Evolutionary conservation across 352 stramenopile genomes (phyloP).

Genomic region (Stramenopiles sp.): DNA sequence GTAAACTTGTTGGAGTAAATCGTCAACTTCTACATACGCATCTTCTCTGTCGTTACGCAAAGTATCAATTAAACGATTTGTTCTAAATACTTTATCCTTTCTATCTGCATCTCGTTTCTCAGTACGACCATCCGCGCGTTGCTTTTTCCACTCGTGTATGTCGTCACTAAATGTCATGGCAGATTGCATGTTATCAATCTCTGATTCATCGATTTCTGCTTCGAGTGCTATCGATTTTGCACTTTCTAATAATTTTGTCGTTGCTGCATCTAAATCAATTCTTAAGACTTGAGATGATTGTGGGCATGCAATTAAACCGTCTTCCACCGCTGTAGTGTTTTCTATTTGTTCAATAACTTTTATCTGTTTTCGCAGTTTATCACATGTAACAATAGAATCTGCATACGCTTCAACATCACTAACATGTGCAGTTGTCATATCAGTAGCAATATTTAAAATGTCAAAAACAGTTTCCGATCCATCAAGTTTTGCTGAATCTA

Average conservation of each 20-base stretch:
- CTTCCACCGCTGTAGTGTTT: not conserved
- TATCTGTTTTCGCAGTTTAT: not conserved
- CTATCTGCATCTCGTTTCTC: not conserved
- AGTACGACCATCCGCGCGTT: too few species aligned
- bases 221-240: too few species aligned
- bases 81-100: not conserved
- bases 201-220: too few species aligned
- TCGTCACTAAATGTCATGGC: too few species aligned
- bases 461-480: not conserved
- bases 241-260: not conserved
- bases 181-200: too few species aligned
- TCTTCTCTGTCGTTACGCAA: not conserved
- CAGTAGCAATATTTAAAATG: not conserved
- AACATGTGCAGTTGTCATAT: not conserved
- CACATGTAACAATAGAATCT: not conserved
- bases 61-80: not conserved
- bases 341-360: not conserved
- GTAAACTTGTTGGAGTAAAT: not conserved
- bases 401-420: not conserved
- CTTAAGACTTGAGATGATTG: not conserved
- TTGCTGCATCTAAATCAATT: too few species aligned
- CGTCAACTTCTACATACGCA: not conserved
- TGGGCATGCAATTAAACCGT: not conserved
- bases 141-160: too few species aligned
- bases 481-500: not conserved